A percentile compares a stretch with the other conserved stretches of the same genome.
Evolutionary conservation across 768 basidiomycete species (phyloP).

Genomic region (Ramaria rubella): DNA sequence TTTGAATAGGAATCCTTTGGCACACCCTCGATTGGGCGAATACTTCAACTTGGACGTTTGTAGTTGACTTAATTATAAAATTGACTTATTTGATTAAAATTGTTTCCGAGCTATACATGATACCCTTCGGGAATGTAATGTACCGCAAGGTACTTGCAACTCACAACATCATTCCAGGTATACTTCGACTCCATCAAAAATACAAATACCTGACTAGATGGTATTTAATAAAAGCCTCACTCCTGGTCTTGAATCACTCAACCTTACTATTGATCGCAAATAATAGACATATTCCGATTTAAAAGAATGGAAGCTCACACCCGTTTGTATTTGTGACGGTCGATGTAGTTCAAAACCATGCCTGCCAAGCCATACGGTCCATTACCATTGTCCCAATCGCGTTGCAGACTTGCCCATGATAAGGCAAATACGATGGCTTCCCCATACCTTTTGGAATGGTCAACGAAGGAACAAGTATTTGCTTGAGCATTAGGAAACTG

Average conservation of each 20-base stretch:
- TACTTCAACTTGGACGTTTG: constrained; percentile 58
- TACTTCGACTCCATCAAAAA: too few species aligned
- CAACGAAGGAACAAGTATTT: background rate
- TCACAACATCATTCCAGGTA: too few species aligned
- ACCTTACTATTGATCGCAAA: too few species aligned
- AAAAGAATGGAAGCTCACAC: background rate
- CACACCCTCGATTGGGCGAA: constrained; percentile 43
- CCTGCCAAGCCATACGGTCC: background rate
- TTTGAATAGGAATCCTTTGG: constrained; percentile 51
- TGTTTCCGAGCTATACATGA: background rate
- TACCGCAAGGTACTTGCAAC: too few species aligned
- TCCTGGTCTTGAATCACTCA: too few species aligned
- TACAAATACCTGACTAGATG: too few species aligned
- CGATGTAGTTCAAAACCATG: background rate
- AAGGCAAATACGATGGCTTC: background rate
- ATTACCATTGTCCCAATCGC: background rate
- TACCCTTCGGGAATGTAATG: too few species aligned
- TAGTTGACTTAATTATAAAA: background rate
- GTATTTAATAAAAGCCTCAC: too few species aligned
- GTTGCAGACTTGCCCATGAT: background rate
- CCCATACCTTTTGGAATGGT: background rate
- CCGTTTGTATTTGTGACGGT: background rate
- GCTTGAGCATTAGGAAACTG: background rate
- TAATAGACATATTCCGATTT: too few species aligned
- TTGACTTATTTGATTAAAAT: background rate